Evolutionary conservation across 176 grass and related monocot genomes (phyloP), one percentile per base, ranked within the genome.

Genomic region (Oryza australiensis): DNA sequence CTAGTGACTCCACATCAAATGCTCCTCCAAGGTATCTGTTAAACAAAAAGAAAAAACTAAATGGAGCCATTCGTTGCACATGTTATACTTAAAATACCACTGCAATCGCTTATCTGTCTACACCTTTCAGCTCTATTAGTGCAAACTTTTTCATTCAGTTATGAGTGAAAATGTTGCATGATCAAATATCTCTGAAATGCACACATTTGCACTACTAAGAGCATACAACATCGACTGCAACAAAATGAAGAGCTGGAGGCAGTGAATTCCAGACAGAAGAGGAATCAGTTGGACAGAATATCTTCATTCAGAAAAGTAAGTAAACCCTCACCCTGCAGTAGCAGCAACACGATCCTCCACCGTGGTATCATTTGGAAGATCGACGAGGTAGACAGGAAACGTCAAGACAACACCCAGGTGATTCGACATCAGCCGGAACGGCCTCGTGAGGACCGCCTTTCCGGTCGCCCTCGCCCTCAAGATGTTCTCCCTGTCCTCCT

Each of bases 401-500:
- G 96, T 95, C 89, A 99, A 69, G 10, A 99, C 93, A 64, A 99
- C 96, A 7, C 96, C 96, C 26, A 99, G 89, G 84, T 94, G 96
- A 18, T 95, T 90, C 12, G 96, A 99, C 83, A 99, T 85, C 45
- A 99, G 74, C 78, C 80, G 70, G 86, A 99, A 99, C 7, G 96
- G 96, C 2, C 93, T 87, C 3, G 96, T 99, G 13, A 99, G 88
- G 20, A 99, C 96, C 5, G 93, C 91, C 77, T 99, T 99, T 73
- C 96, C 96, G 1, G 85, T 90, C 1, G 82, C 76, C 66, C 96
- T 89, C 7, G 96, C 92, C 85, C 87, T 93, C 29, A 99, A 33
- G 63, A 99, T 95, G 86, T 99, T 99, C 86, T 93, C 91, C 9
- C 87, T 85, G 66, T 99, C 93, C 87, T 99, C 96, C 96, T 99